Evolutionary conservation across 805 yeast genomes (phyloP).

Genomic region (Barnettozyma salicaria): DNA sequence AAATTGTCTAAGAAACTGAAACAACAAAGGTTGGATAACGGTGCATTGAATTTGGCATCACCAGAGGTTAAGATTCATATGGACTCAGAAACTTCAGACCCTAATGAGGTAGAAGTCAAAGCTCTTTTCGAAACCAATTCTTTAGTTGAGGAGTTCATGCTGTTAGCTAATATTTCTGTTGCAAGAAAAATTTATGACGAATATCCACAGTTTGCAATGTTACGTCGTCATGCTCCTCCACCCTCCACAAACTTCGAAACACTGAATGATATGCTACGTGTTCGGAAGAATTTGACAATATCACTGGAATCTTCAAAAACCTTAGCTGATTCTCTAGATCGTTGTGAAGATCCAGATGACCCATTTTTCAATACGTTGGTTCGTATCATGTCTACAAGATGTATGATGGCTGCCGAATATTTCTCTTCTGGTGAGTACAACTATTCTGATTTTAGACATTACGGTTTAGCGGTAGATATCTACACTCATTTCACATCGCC

Average conservation of each 20-base stretch:
- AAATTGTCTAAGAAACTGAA: slow-evolving; percentile 77
- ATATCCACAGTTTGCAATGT: slow-evolving; percentile 96
- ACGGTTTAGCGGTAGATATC: slow-evolving; percentile 95
- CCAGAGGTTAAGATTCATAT: slow-evolving; percentile 97
- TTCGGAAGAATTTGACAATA: slow-evolving; percentile 67
- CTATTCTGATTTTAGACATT: slow-evolving; percentile 89
- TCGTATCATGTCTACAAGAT: slow-evolving; percentile 95
- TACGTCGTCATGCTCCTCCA: slow-evolving; percentile 97
- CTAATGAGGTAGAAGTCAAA: slow-evolving; percentile 91
- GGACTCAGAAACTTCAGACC: slow-evolving; percentile 97
- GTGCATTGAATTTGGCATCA: slow-evolving; percentile 93
- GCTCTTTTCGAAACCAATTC: slow-evolving; percentile 87
- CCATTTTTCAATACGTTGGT: slow-evolving; percentile 88
- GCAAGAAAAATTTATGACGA: slow-evolving; percentile 89
- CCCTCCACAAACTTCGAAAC: slow-evolving; percentile 89
- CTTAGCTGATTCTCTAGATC: slow-evolving; percentile 87
- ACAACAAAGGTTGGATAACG: slow-evolving; percentile 83
- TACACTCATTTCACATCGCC: slow-evolving; percentile 99
- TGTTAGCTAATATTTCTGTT: slow-evolving; percentile 92
- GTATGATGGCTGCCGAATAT: slow-evolving; percentile 99
- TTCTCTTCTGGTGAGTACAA: slow-evolving; percentile 88
- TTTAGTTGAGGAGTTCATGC: slow-evolving; percentile 96
- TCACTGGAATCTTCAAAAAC: slow-evolving; percentile 84
- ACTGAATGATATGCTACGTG: slow-evolving; percentile 81
- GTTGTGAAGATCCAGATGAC: slow-evolving; percentile 76